Evolutionary conservation across 2,329 filamentous ascomycete species (phyloP).

Genomic region (Fusarium sp.): DNA sequence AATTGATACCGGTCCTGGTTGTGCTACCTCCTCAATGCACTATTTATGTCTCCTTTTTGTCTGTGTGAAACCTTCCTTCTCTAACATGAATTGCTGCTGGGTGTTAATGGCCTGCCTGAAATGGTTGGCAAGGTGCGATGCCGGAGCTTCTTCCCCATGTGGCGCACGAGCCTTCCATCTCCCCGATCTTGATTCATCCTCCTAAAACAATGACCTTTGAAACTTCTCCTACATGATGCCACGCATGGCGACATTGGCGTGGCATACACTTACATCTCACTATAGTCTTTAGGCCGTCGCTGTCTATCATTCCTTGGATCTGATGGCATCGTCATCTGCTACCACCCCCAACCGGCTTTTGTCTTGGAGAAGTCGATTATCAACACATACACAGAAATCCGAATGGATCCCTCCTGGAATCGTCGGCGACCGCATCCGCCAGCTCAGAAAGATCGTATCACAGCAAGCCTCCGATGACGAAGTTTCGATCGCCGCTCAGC

Average conservation of each 20-base stretch:
- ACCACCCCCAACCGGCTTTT: conserved; percentile 8
- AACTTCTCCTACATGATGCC: conserved; percentile 18
- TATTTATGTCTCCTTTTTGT: conserved; percentile 19
- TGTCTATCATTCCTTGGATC: conserved; percentile 2
- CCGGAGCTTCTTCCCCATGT: conserved; percentile 10
- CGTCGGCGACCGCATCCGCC: conserved; percentile 44
- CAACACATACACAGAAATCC: conserved; percentile 16
- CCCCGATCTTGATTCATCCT: conserved; percentile 9
- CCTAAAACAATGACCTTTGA: conserved; percentile 1
- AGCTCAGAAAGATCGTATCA: conserved; percentile 39
- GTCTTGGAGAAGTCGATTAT: conserved; percentile 7
- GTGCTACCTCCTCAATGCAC: conserved; percentile 38
- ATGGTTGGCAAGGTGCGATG: conserved; percentile 14
- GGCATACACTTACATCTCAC: conserved; percentile 18
- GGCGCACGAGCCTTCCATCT: conserved; percentile 14
- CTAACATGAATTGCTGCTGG: not conserved
- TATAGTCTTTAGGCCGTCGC: conserved; percentile 3
- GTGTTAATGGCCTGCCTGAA: conserved; percentile 6
- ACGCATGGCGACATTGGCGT: conserved; percentile 9
- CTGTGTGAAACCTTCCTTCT: conserved; percentile 34
- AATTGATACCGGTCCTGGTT: conserved; percentile 50
- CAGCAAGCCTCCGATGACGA: conserved; percentile 13
- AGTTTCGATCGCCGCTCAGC: conserved; percentile 20
- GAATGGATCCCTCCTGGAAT: conserved; percentile 41
- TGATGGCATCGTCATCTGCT: conserved; percentile 27